Evolutionary conservation across 495 filamentous ascomycete species (phyloP), one percentile per base, ranked within the genome.

Genomic region (Neurospora sp.): DNA sequence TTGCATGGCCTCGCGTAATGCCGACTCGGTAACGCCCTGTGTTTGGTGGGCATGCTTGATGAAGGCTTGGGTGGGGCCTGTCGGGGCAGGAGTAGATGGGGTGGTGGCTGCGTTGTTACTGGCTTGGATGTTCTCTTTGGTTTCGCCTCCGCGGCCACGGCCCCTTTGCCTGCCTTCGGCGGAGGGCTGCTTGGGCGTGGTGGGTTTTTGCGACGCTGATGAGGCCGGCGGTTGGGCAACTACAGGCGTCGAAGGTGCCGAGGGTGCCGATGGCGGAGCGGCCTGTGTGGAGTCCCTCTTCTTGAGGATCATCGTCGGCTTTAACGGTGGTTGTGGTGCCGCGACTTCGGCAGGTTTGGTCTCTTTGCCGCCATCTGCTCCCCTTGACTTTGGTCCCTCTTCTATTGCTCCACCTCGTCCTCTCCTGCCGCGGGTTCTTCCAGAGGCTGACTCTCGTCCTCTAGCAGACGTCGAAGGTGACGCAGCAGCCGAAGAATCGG

Each of bases 21-120:
- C 80, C 0, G 89, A 82, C 75, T 97, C 94, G 0, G 93, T 97
- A 45, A 98, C 91, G 20, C 94, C 94, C 79, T 97, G 94, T 1
- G 93, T 94, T 22, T 93, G 89, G 79, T 96, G 96, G 71, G 94
- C 94, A 76, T 97, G 94, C 78, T 97, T 97, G 76, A 97, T 85
- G 78, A 97, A 98, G n/a, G 93, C 94, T 78, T 93, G 90, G 2
- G 89, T 92, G 7, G 90, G 88, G 4, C 88, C 88, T 35, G 53
- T 8, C 9, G 89, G 78, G 37, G 85, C 78, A 74, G 88, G 73
- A 8, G 76, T 53, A 18, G 80, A 47, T 31, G 78, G 71, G n/a
- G 70, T 38, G 42, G 74, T 75, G 0, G 71, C 74, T 27, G 77
- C 79, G 69, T 77, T 78, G 73, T 78, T 74, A 37, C 77, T 77